phyloP scores from a whole-genome alignment of 1,284 basidiomycete species.

The Microbotryum violaceum region DNA sequence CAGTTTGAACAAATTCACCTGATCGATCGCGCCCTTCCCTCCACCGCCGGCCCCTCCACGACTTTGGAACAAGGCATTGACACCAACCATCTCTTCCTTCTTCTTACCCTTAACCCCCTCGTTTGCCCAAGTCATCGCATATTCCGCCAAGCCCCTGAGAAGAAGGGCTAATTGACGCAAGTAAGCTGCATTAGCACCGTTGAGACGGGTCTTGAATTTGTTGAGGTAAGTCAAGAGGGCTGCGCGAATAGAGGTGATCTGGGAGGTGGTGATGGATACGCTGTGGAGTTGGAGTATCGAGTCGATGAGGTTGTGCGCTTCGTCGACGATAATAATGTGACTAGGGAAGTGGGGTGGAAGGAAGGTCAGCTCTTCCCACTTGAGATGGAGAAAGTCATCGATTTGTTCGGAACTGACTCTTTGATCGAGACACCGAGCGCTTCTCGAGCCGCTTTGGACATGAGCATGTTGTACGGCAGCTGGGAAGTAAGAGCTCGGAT shows the following conservation, averaged over 20 bases:
- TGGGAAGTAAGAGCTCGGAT: constrained; percentile 40
- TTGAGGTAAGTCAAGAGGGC: constrained; percentile 66
- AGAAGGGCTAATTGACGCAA: constrained; percentile 70
- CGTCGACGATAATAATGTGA: constrained; percentile 82
- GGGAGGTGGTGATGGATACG: constrained; percentile 53
- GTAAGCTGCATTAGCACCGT: constrained; percentile 65
- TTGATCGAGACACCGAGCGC: constrained; percentile 75
- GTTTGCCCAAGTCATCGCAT: constrained; percentile 46
- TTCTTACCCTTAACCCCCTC: constrained; percentile 29
- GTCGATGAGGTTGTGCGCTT: constrained; percentile 68
- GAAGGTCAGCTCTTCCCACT: constrained; percentile 6
- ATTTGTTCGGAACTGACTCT: constrained; percentile 43
- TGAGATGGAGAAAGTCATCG: not conserved
- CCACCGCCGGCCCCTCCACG: constrained; percentile 47
- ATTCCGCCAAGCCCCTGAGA: constrained; percentile 58
- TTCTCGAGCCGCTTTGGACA: constrained; percentile 76
- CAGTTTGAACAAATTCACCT: constrained; percentile 51
- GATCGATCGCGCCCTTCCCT: constrained; percentile 36
- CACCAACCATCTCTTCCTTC: constrained; percentile 56
- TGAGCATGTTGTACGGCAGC: constrained; percentile 85
- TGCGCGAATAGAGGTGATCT: constrained; percentile 56
- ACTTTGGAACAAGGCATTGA: constrained; percentile 55
- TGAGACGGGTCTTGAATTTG: constrained; percentile 68
- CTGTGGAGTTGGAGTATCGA: constrained; percentile 82
- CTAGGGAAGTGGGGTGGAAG: constrained; percentile 4